phyloP scores from a whole-genome alignment of 2,329 filamentous ascomycete genomes.

The Alternaria burnsii region DNA sequence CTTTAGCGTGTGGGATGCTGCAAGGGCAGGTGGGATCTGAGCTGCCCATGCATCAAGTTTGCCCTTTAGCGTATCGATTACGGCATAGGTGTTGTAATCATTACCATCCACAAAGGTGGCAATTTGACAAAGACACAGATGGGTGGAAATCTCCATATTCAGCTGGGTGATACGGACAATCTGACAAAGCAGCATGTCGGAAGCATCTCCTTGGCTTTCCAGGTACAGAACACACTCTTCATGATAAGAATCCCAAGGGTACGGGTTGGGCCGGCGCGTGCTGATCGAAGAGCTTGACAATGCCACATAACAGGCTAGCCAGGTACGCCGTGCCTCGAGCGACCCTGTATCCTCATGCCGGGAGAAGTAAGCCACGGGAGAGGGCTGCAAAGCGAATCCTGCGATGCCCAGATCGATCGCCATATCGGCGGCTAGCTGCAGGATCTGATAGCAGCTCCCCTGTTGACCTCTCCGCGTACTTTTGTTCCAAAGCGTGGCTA shows the following conservation, averaged over 20 bases:
- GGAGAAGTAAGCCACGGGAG: conserved; percentile 34
- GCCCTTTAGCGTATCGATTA: conserved; percentile 24
- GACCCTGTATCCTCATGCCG: conserved; percentile 31
- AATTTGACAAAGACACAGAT: conserved; percentile 31
- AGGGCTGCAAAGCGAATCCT: conserved; percentile 32
- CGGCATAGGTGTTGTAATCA: conserved; percentile 27
- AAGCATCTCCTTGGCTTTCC: conserved; percentile 26
- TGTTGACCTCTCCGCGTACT: conserved; percentile 26
- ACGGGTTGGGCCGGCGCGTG: conserved; percentile 30
- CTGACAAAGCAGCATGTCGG: conserved; percentile 36
- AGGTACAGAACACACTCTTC: conserved; percentile 31
- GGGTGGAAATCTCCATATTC: conserved; percentile 31
- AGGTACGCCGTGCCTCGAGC: conserved; percentile 38
- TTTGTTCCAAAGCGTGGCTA: conserved; percentile 37
- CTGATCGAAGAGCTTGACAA: conserved; percentile 29
- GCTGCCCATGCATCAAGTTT: conserved; percentile 36
- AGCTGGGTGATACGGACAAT: conserved; percentile 34
- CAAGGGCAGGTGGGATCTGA: conserved; percentile 30
- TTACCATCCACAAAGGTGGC: conserved; percentile 31
- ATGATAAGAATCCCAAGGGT: conserved; percentile 35
- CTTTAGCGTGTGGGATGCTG: conserved; percentile 31
- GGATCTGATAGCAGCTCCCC: conserved; percentile 36
- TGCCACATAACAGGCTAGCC: conserved; percentile 41
- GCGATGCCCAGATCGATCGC: conserved; percentile 41
- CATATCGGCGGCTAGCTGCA: conserved; percentile 41